Conservation (phyloP, 2,329 filamentous ascomycete genomes). For the Reticulascus tulasneorum region DNA sequence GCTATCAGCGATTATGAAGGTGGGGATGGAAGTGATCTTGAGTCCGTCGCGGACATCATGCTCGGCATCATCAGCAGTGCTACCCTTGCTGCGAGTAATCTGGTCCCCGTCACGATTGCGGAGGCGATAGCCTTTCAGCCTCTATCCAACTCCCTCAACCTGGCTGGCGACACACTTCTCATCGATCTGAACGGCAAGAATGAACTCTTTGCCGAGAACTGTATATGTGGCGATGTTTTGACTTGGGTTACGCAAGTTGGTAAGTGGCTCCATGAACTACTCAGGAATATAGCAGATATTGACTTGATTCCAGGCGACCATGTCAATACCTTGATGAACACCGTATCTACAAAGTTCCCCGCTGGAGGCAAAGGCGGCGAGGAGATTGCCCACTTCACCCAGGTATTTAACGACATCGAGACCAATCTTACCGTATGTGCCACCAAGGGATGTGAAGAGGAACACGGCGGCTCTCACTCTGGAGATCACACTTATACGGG, state of each 20-base stretch:
- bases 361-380: slow-evolving; percentile 12
- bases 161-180: slow-evolving; percentile 12
- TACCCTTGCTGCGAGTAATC: slow-evolving; percentile 8
- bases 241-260: slow-evolving; percentile 10
- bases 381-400: slow-evolving; percentile 10
- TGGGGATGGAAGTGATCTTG: slow-evolving; percentile 7
- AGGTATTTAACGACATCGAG: slow-evolving; percentile 9
- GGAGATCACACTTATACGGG: background rate
- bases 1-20: slow-evolving; percentile 6
- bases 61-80: slow-evolving; percentile 10
- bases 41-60: slow-evolving; percentile 4
- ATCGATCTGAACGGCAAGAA: slow-evolving; percentile 7
- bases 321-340: slow-evolving; percentile 12
- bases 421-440: slow-evolving; percentile 5
- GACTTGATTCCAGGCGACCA: slow-evolving; percentile 3
- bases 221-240: slow-evolving; percentile 6
- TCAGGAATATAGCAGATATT: background rate
- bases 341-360: slow-evolving; percentile 14
- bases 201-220: slow-evolving; percentile 1
- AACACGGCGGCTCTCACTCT: background rate
- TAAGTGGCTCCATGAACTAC: background rate
- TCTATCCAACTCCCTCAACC: slow-evolving; percentile 11
- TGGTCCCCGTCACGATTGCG: slow-evolving; percentile 8
- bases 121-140: slow-evolving; percentile 14
- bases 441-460: background rate